Evolutionary conservation across 2,329 filamentous ascomycete genomes (phyloP).

Genomic region (Mycogone perniciosa): DNA sequence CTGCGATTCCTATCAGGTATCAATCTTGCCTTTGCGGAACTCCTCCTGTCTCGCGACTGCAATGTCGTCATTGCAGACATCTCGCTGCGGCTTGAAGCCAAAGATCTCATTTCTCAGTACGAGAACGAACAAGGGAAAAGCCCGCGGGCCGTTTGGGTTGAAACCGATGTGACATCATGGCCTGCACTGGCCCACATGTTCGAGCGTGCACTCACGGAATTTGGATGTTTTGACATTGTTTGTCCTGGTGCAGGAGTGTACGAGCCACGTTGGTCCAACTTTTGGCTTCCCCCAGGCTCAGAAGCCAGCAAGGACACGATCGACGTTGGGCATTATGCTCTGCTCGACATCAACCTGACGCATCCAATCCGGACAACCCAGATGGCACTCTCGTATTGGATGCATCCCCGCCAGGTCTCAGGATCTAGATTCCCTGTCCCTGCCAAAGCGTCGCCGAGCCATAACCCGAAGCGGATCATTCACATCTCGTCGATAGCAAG

Average conservation of each 20-base stretch:
- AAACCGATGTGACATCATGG: slow-evolving; percentile 11
- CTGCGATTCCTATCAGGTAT: slow-evolving; percentile 28
- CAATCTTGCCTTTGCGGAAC: slow-evolving; percentile 37
- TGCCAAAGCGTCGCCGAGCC: slow-evolving; percentile 2
- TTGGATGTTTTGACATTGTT: slow-evolving; percentile 9
- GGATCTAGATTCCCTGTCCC: slow-evolving; percentile 4
- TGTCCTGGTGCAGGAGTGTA: slow-evolving; percentile 10
- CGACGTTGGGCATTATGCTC: slow-evolving; percentile 26
- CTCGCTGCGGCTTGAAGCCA: slow-evolving; percentile 6
- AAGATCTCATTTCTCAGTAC: slow-evolving; percentile 5
- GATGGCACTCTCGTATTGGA: slow-evolving; percentile 34
- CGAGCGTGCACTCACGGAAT: not conserved
- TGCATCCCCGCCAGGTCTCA: slow-evolving; percentile 16
- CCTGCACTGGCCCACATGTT: slow-evolving; percentile 8
- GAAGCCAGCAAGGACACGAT: slow-evolving; percentile 21
- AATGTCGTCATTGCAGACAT: slow-evolving; percentile 12
- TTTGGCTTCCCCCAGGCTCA: slow-evolving; percentile 22
- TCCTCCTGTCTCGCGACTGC: slow-evolving; percentile 29
- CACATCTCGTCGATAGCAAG: slow-evolving; percentile 18
- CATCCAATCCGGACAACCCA: slow-evolving; percentile 33
- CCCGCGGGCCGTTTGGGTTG: slow-evolving; percentile 3
- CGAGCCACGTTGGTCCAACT: slow-evolving; percentile 11
- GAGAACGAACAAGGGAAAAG: not conserved
- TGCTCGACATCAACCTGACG: slow-evolving; percentile 32
- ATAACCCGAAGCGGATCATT: slow-evolving; percentile 9